A percentile compares a stretch with the other conserved stretches of the same genome.
phyloP scores from a whole-genome alignment of 148 eudicot species.

The Rhododendron ovatum region DNA sequence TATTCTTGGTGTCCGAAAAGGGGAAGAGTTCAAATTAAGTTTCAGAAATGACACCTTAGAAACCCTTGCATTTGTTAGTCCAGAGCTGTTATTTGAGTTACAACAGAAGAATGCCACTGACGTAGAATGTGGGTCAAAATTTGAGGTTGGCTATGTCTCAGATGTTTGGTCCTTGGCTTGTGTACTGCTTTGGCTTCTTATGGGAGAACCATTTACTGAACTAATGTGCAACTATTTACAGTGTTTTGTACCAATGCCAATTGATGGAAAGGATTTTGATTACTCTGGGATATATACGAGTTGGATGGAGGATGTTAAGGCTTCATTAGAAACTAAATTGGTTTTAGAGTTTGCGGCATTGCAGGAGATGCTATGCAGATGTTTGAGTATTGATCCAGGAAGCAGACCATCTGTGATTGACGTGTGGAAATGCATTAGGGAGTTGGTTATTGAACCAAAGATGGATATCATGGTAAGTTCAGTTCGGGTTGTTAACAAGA shows the following conservation, averaged over 20 bases:
- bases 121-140: constrained; percentile 20
- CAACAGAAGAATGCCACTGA: constrained; percentile 31
- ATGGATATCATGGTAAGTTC: constrained; percentile 20
- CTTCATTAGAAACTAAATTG: constrained; percentile 23
- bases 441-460: constrained; percentile 24
- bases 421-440: constrained; percentile 55
- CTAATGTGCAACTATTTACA: constrained; percentile 28
- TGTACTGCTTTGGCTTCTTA: constrained; percentile 48
- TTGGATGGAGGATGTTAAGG: constrained; percentile 36
- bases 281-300: constrained; percentile 21
- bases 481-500: constrained; percentile 16
- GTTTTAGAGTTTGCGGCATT: constrained; percentile 24
- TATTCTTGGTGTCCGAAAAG: constrained; percentile 6
- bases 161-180: constrained; percentile 83
- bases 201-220: constrained; percentile 52
- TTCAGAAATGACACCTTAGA: constrained; percentile 19
- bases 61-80: constrained; percentile 47
- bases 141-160: constrained; percentile 31
- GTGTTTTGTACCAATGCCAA: constrained; percentile 12
- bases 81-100: constrained; percentile 54
- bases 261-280: constrained; percentile 25
- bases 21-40: constrained; percentile 13
- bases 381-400: constrained; percentile 46
- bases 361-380: constrained; percentile 38
- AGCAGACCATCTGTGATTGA: constrained; percentile 52